A percentile compares a stretch with the other conserved stretches of the same genome.
Conservation (phyloP, 495 filamentous ascomycete species). For the Aspergillus saccharolyticus region DNA sequence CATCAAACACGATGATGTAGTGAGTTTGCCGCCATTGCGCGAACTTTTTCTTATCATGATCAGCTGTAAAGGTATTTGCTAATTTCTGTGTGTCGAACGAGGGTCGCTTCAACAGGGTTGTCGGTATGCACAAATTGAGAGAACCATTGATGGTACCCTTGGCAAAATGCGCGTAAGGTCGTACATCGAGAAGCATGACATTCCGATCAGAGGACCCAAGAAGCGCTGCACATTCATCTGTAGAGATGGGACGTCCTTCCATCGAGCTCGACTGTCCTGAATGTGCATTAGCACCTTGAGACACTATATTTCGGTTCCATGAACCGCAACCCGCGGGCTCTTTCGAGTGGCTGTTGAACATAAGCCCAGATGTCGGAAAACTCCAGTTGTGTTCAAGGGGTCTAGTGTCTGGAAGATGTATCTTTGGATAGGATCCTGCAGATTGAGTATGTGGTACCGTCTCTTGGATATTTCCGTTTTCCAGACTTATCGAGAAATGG, state of each 20-base stretch:
- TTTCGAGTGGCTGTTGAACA: constrained; percentile 20
- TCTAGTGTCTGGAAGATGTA: constrained; percentile 66
- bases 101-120: constrained; percentile 83
- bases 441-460: constrained; percentile 63
- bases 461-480: constrained; percentile 69
- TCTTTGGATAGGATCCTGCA: constrained; percentile 60
- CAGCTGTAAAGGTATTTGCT: constrained; percentile 77
- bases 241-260: constrained; percentile 42
- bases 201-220: constrained; percentile 53
- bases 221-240: constrained; percentile 60
- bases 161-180: constrained; percentile 77
- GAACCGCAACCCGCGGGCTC: constrained; percentile 21
- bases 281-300: background rate
- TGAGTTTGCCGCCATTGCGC: constrained; percentile 66
- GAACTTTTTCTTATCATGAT: constrained; percentile 69
- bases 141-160: constrained; percentile 70
- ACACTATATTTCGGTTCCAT: constrained; percentile 14
- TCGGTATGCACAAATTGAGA: constrained; percentile 91
- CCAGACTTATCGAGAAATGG: constrained; percentile 74
- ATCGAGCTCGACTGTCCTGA: background rate
- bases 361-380: constrained; percentile 31
- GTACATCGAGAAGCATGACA: constrained; percentile 77
- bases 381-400: constrained; percentile 71
- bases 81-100: constrained; percentile 91
- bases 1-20: constrained; percentile 84